Evolutionary conservation across 2,329 filamentous ascomycete species (phyloP).

Genomic region (Ascochyta koolunga): DNA sequence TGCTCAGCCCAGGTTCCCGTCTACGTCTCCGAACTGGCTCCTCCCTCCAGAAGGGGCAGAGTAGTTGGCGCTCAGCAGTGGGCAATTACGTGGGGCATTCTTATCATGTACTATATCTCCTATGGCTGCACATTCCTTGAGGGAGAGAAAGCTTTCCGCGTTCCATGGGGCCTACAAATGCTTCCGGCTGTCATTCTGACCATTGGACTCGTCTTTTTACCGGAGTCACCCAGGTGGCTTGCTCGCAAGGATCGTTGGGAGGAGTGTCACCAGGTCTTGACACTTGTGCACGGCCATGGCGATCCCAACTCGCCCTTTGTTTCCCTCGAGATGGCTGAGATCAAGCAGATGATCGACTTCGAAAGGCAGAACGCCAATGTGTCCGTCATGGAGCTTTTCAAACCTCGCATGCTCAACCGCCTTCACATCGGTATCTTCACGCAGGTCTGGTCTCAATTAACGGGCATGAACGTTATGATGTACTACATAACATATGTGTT

Average conservation of each 20-base stretch:
- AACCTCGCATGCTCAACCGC: constrained; percentile 75
- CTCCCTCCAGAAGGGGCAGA: constrained; percentile 63
- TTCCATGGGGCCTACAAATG: constrained; percentile 49
- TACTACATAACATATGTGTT: constrained; percentile 65
- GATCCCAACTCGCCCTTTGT: constrained; percentile 71
- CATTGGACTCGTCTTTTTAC: constrained; percentile 59
- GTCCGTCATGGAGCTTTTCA: constrained; percentile 73
- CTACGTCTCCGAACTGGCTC: constrained; percentile 71
- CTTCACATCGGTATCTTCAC: constrained; percentile 74
- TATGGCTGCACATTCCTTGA: constrained; percentile 46
- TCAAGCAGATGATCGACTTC: constrained; percentile 74
- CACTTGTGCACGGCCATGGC: constrained; percentile 59
- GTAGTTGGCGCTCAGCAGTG: constrained; percentile 76
- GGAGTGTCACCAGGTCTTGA: constrained; percentile 50
- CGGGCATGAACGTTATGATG: constrained; percentile 78
- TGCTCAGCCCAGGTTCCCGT: constrained; percentile 72
- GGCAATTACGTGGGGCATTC: constrained; percentile 70
- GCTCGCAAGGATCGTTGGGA: constrained; percentile 55
- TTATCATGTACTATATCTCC: constrained; percentile 47
- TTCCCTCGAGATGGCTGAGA: constrained; percentile 70
- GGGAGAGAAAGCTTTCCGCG: constrained; percentile 43
- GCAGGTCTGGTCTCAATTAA: constrained; percentile 78
- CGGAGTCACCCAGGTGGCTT: constrained; percentile 55
- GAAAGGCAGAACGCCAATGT: constrained; percentile 73
- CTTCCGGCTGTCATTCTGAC: constrained; percentile 45